A percentile compares a stretch with the other conserved stretches of the same genome.
Evolutionary conservation across 305 asterid genomes (phyloP).

Genomic region (Fraxinus sp.): DNA sequence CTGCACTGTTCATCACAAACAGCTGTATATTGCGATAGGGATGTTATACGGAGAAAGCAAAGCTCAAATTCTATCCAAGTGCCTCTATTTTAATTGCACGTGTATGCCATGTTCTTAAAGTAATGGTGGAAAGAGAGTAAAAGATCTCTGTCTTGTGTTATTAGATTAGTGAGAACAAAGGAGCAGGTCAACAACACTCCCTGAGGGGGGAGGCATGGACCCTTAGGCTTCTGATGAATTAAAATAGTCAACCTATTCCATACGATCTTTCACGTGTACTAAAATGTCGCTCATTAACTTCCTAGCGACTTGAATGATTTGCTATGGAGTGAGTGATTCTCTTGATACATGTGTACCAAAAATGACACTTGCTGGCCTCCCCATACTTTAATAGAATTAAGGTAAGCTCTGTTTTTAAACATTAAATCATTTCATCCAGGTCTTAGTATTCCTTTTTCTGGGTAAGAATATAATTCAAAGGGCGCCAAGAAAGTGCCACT

Average conservation of each 20-base stretch:
- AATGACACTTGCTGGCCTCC: not conserved
- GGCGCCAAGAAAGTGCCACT: not conserved
- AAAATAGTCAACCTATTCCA: not conserved
- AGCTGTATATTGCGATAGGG: conserved; percentile 42
- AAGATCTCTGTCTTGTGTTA: not conserved
- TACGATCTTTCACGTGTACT: not conserved
- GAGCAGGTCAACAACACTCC: not conserved
- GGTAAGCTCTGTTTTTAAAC: not conserved
- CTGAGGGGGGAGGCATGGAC: not conserved
- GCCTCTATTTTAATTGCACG: not conserved
- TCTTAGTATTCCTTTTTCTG: not conserved
- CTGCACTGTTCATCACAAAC: conserved; percentile 96
- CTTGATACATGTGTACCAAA: not conserved
- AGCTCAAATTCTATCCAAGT: not conserved
- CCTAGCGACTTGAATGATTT: not conserved
- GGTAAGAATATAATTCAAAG: not conserved
- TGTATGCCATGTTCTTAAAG: not conserved
- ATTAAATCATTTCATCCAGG: not conserved
- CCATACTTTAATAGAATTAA: not conserved
- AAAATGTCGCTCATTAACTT: not conserved
- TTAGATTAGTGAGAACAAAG: not conserved
- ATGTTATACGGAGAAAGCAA: not conserved
- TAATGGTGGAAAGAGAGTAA: not conserved
- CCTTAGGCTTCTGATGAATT: not conserved
- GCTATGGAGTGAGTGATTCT: not conserved